phyloP scores from a whole-genome alignment of 75 land plant species.

The Isoetes taiwanensis region DNA sequence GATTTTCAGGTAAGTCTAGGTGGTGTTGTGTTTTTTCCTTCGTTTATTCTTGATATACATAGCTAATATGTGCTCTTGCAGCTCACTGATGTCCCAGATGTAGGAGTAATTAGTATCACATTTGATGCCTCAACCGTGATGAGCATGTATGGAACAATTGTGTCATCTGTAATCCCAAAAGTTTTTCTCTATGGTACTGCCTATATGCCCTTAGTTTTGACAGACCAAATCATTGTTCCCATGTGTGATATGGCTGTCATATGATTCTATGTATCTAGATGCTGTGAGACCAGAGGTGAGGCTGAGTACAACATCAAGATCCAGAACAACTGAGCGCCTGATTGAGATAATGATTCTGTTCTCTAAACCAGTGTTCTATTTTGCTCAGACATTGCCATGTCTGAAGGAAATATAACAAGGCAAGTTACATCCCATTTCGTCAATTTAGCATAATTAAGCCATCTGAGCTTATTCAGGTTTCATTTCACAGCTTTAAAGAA shows the following conservation, averaged over 20 bases:
- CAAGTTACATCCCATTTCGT: too few species aligned
- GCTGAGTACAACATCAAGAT: constrained; percentile 37
- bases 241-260: background rate
- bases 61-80: constrained; percentile 20
- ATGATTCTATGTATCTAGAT: constrained; percentile 30
- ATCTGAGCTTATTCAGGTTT: background rate
- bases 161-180: constrained; percentile 30
- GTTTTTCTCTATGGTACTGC: constrained; percentile 69
- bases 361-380: constrained; percentile 54
- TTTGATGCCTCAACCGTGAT: constrained; percentile 25
- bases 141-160: constrained; percentile 57
- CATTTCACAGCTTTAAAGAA: constrained; percentile 42
- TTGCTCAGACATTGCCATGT: constrained; percentile 39
- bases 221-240: too few species aligned
- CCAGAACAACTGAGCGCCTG: constrained; percentile 33
- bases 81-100: constrained; percentile 34
- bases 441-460: too few species aligned
- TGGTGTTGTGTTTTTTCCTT: too few species aligned
- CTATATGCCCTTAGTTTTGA: too few species aligned
- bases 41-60: too few species aligned
- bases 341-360: constrained; percentile 47
- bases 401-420: constrained; percentile 56
- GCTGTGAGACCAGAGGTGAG: constrained; percentile 46
- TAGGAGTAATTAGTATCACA: constrained; percentile 38
- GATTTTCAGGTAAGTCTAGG: constrained; percentile 34